Evolutionary conservation across 768 basidiomycete genomes (phyloP), one percentile per base, ranked within the genome.

Genomic region (Strobilomyces confusus): DNA sequence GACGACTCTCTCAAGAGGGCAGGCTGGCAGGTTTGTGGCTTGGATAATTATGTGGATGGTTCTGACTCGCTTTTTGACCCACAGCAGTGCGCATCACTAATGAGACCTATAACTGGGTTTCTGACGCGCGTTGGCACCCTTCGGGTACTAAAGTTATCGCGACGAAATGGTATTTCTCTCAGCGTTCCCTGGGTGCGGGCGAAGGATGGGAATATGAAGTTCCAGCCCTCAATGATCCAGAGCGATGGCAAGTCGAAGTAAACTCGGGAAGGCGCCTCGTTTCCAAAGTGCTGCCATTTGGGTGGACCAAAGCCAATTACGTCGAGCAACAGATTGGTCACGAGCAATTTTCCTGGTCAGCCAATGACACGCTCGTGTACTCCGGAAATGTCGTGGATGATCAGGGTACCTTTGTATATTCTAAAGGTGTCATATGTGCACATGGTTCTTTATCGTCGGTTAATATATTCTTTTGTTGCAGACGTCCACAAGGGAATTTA

Each of bases 101-200:
- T 59, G 87, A 89, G 64, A 88, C 87, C 0, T 88, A 80, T 58
- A 77, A 86, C 63, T 86, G 78, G 78, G 76, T 88, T 5, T 80
- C 80, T 25, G 87, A 87, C 52, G 75, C 84, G 6, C 80, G 83
- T 42, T 88, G 86, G 74, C 84, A 89, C 61, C 83, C 86, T 4
- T 81, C 80, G 11, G 84, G 84, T 1, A 59, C 67, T 29, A 82
- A 76, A 58, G 67, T 89, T 17, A 70, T 89, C 49, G 84, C 86
- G n/a, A 88, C 86, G 12, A 89, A 89, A 64, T 87, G 87, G 86
- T 88, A 87, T 57, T 87, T 82, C 23, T 81, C 80, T 6, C 57
- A 47, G 4, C 80, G 87, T 8, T 83, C 82, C 46, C 72, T 88
- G 30, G 84, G 83, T 33, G 86, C 84, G 1, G 86, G 84, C 2